These are phyloP conservation scores for Rugosomyces carneus DNA, from an alignment of 1,284 basidiomycete genomes.

Conservation along the genomic window DNA sequence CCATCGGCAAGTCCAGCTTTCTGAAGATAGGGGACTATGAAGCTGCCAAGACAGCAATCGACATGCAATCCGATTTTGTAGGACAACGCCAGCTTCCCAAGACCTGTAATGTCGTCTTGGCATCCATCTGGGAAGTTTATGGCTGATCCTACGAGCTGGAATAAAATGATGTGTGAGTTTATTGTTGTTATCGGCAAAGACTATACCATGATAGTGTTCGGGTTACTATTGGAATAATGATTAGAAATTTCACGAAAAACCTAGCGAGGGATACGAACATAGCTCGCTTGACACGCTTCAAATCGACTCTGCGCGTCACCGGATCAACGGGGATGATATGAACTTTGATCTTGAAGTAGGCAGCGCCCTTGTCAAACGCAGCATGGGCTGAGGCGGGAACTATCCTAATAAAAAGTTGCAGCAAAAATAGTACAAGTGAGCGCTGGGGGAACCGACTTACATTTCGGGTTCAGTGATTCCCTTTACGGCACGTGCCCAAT, in stretches of 20 bases:
- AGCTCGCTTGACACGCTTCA: conserved; percentile 76
- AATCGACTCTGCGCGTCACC: conserved; percentile 73
- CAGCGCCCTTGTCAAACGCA: conserved; percentile 90
- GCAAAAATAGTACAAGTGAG: background rate
- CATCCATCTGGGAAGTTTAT: conserved; percentile 92
- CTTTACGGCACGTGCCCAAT: conserved; percentile 84
- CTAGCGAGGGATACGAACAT: conserved; percentile 53
- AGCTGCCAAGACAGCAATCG: conserved; percentile 89
- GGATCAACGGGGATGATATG: conserved; percentile 86
- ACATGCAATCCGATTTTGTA: conserved; percentile 88
- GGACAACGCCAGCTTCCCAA: conserved; percentile 71
- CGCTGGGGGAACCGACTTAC: conserved; percentile 38
- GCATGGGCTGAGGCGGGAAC: conserved; percentile 86
- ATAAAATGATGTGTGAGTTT: background rate
- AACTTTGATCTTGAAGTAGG: conserved; percentile 91
- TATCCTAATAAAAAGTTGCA: conserved; percentile 44
- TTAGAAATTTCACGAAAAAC: background rate
- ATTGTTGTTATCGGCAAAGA: background rate
- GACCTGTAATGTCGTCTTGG: conserved; percentile 82
- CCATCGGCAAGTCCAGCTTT: conserved; percentile 46
- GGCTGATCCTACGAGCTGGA: conserved; percentile 81
- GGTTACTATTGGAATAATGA: conserved; percentile 46
- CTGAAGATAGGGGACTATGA: conserved; percentile 88
- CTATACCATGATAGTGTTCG: conserved; percentile 75
- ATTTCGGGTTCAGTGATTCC: conserved; percentile 92